Evolutionary conservation across 331 rosid genomes (phyloP).

Genomic region (Acacia pycnantha): DNA sequence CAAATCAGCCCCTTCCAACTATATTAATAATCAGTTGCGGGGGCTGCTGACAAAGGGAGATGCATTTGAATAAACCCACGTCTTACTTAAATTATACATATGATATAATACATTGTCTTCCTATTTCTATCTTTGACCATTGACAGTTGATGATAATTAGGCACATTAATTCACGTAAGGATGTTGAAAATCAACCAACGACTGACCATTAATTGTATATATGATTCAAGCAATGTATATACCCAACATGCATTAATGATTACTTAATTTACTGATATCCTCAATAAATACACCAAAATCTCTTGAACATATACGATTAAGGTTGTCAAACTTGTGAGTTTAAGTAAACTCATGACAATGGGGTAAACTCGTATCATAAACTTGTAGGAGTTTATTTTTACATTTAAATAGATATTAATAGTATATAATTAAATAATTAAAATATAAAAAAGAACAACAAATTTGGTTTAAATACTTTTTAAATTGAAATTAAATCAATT

Average conservation of each 20-base stretch:
- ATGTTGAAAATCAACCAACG: not conserved
- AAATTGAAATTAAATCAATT: too few relatives aligned
- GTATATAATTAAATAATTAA: too few relatives aligned
- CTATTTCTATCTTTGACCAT: not conserved
- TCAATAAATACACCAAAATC: not conserved
- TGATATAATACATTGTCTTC: not conserved
- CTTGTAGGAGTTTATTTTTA: too few relatives aligned
- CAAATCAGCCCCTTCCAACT: not conserved
- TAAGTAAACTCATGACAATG: too few relatives aligned
- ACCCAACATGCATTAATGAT: not conserved
- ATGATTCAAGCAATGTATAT: not conserved
- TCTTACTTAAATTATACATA: not conserved
- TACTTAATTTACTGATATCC: not conserved
- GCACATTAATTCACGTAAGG: not conserved
- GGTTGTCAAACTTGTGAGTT: too few relatives aligned
- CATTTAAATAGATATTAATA: too few relatives aligned
- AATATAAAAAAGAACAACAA: too few relatives aligned
- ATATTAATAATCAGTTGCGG: not conserved
- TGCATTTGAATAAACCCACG: conserved; percentile 1
- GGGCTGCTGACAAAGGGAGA: conserved; percentile 7
- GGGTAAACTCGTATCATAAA: too few relatives aligned
- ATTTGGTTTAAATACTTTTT: too few relatives aligned
- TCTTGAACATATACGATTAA: not conserved
- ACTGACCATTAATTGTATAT: not conserved
- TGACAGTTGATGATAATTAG: not conserved